A percentile compares a stretch with the other conserved stretches of the same genome.
phyloP scores from a whole-genome alignment of 148 eudicot genomes.

The Rhododendron molle region DNA sequence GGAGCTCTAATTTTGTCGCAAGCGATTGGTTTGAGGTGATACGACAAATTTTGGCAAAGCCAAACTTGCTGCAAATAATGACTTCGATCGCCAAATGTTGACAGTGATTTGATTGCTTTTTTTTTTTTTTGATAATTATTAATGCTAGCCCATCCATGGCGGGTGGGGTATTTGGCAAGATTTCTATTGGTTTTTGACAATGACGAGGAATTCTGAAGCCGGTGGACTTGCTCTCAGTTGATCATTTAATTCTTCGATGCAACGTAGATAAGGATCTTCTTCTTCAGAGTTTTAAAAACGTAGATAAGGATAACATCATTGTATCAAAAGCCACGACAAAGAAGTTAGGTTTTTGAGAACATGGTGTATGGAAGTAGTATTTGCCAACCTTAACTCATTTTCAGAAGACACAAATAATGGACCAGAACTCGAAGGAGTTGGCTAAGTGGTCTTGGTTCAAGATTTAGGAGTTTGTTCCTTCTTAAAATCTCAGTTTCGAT shows the following conservation, averaged over 20 bases:
- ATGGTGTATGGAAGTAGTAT: neutral
- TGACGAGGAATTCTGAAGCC: neutral
- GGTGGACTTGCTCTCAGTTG: neutral
- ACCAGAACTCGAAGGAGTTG: too few species aligned
- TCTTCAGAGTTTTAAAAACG: too few species aligned
- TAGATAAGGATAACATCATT: neutral
- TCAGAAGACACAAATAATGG: neutral
- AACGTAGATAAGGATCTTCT: neutral
- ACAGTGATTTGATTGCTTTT: neutral
- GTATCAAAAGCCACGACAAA: neutral
- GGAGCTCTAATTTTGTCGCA: neutral
- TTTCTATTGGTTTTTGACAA: neutral
- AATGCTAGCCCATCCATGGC: too few species aligned
- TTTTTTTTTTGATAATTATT: too few species aligned
- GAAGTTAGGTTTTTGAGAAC: neutral
- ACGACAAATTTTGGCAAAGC: neutral
- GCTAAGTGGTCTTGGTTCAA: too few species aligned
- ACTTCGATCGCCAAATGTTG: neutral
- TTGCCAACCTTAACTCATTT: neutral
- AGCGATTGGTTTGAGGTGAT: neutral
- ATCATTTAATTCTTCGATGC: neutral
- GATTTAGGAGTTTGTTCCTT: too few species aligned
- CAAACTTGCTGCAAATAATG: neutral
- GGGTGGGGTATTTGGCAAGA: too few species aligned
- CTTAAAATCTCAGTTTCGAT: too few species aligned